Evolutionary conservation across 176 grass and related monocot species (phyloP).

Genomic region (Paspalum notatum): DNA sequence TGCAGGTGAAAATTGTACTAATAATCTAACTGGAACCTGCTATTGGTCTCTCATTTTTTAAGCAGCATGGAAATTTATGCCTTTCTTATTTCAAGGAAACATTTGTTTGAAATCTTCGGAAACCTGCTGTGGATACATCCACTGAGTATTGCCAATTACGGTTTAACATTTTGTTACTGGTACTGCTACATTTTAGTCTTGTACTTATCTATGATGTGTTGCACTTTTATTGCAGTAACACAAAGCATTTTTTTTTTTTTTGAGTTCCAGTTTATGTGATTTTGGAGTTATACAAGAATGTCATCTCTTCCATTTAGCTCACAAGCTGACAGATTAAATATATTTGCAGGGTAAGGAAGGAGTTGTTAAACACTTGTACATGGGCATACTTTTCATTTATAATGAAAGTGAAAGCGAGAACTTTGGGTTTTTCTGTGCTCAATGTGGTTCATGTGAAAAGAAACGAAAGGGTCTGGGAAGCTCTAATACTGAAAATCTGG

Average conservation of each 20-base stretch:
- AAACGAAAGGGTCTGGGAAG: conserved; percentile 51
- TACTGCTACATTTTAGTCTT: not conserved
- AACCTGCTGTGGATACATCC: not conserved
- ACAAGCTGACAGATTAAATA: conserved; percentile 34
- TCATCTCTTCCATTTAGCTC: conserved; percentile 16
- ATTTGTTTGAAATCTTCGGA: not conserved
- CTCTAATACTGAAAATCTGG: conserved; percentile 51
- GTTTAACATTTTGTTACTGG: not conserved
- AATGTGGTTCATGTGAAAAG: conserved; percentile 74
- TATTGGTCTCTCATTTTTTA: conserved; percentile 29
- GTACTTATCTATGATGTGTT: not conserved
- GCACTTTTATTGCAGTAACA: conserved; percentile 18
- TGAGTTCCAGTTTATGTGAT: conserved; percentile 16
- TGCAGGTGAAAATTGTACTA: conserved; percentile 57
- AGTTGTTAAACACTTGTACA: conserved; percentile 90
- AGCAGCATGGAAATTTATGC: conserved; percentile 1
- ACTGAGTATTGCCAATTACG: not conserved
- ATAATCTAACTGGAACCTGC: not conserved
- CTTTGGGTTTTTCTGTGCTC: conserved; percentile 82
- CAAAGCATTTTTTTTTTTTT: conserved; percentile 35
- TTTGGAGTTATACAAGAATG: conserved; percentile 20
- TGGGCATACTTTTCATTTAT: conserved; percentile 85
- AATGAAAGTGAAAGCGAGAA: conserved; percentile 81
- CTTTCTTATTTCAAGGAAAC: conserved; percentile 17
- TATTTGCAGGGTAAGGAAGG: conserved; percentile 86